Percentiles rank a stretch among this genome's conserved stretches.
phyloP scores from a whole-genome alignment of 1,284 basidiomycete genomes.

The Caloboletus inedulis region DNA sequence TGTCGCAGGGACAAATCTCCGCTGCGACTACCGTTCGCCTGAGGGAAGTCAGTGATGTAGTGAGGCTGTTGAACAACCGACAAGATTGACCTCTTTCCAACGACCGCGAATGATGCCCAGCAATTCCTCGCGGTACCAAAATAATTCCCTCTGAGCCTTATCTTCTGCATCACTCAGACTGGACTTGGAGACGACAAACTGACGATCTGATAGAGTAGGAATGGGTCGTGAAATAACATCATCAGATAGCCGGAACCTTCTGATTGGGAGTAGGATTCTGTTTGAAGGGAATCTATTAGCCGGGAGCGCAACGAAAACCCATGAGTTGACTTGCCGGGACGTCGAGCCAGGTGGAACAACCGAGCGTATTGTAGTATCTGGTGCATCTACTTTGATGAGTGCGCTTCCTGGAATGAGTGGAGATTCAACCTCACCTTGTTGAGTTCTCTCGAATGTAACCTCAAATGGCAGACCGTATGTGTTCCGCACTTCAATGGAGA shows the following conservation, averaged over 20 bases:
- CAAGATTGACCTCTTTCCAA: constrained; percentile 75
- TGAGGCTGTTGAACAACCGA: not conserved
- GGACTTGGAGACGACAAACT: constrained; percentile 85
- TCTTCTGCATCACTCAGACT: constrained; percentile 60
- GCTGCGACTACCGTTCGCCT: constrained; percentile 73
- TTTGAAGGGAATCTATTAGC: constrained; percentile 7
- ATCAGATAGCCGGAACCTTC: constrained; percentile 60
- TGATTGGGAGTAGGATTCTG: constrained; percentile 79
- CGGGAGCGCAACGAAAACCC: not conserved
- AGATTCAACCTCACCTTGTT: constrained; percentile 47
- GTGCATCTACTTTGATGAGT: constrained; percentile 35
- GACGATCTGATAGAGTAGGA: constrained; percentile 83
- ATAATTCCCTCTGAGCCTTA: constrained; percentile 67
- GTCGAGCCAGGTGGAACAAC: constrained; percentile 83
- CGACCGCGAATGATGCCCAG: constrained; percentile 63
- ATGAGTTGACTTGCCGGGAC: constrained; percentile 52
- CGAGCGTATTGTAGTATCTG: constrained; percentile 47
- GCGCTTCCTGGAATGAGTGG: not conserved
- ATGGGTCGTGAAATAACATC: constrained; percentile 65
- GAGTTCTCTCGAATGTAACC: constrained; percentile 67
- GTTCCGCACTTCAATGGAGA: constrained; percentile 85
- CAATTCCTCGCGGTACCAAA: constrained; percentile 92
- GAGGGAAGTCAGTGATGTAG: constrained; percentile 8
- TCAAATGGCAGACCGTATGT: constrained; percentile 88
- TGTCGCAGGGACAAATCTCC: constrained; percentile 76